Evolutionary conservation across 2,329 filamentous ascomycete species (phyloP).

Genomic region (Samsoniella hepiali): DNA sequence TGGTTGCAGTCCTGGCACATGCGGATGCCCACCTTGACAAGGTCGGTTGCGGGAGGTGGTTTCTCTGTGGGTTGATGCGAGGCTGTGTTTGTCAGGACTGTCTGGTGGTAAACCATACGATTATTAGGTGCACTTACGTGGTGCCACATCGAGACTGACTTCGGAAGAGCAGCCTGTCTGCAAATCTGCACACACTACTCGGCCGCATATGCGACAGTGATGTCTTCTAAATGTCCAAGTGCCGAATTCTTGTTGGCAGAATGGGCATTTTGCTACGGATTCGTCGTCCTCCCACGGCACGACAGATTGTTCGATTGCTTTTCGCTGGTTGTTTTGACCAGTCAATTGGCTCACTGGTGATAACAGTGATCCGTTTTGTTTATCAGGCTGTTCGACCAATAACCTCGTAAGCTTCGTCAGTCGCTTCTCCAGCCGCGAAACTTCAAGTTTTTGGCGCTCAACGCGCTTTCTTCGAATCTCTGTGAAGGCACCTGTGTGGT

Average conservation of each 20-base stretch:
- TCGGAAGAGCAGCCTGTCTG: constrained; percentile 82
- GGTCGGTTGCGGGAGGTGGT: constrained; percentile 33
- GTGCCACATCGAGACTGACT: constrained; percentile 72
- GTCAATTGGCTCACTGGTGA: constrained; percentile 60
- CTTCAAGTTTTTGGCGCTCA: constrained; percentile 81
- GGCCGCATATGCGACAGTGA: constrained; percentile 90
- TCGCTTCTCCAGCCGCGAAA: constrained; percentile 85
- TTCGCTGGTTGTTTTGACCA: constrained; percentile 71
- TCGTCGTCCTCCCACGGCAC: constrained; percentile 95
- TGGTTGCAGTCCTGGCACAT: constrained; percentile 87
- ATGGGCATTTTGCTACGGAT: constrained; percentile 76
- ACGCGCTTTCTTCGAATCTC: constrained; percentile 71
- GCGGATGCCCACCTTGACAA: constrained; percentile 74
- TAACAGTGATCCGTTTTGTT: constrained; percentile 56
- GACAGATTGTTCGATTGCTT: constrained; percentile 82
- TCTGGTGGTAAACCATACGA: not conserved
- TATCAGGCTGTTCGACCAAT: constrained; percentile 70
- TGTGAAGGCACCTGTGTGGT: constrained; percentile 70
- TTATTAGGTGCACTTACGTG: constrained; percentile 35
- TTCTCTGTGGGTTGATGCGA: constrained; percentile 46
- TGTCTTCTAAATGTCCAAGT: constrained; percentile 90
- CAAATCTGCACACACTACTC: constrained; percentile 86
- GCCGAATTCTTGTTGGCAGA: constrained; percentile 94
- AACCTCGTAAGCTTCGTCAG: constrained; percentile 86
- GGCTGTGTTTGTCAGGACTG: constrained; percentile 21